Evolutionary conservation across 306 rosid genomes (phyloP).

Genomic region (Glycine soja): DNA sequence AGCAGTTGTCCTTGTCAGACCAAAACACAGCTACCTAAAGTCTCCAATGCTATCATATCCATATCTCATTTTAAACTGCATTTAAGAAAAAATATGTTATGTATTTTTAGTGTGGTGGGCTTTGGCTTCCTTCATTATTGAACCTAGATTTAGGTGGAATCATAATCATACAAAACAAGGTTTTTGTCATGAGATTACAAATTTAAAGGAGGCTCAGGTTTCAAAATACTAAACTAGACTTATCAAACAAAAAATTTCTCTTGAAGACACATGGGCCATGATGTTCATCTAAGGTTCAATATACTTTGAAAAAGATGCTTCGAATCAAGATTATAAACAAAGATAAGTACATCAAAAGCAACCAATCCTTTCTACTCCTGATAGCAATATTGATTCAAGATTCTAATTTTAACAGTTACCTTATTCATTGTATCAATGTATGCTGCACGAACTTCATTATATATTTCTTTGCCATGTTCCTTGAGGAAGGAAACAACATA

Average conservation of each 20-base stretch:
- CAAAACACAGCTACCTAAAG: conserved; percentile 28
- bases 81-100: background rate
- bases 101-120: conserved; percentile 6
- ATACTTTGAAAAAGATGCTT: conserved; percentile 22
- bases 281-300: conserved; percentile 33
- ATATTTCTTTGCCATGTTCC: conserved; percentile 92
- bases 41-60: conserved; percentile 39
- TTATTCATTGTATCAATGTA: conserved; percentile 96
- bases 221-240: conserved; percentile 16
- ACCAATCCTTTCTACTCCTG: conserved; percentile 18
- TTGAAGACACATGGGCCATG: conserved; percentile 10
- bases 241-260: background rate
- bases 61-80: conserved; percentile 24
- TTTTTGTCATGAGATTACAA: conserved; percentile 26
- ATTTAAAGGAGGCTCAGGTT: conserved; percentile 5
- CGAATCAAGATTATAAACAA: conserved; percentile 1
- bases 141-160: conserved; percentile 29
- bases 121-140: conserved; percentile 3
- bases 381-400: conserved; percentile 20
- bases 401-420: conserved; percentile 53
- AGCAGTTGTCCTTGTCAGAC: conserved; percentile 28
- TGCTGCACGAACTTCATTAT: conserved; percentile 86
- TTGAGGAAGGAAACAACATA: conserved; percentile 82
- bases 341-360: conserved; percentile 13
- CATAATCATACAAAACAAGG: conserved; percentile 29